Evolutionary conservation across 805 yeast genomes (phyloP).

Genomic region (Torulaspora gathmanii): DNA sequence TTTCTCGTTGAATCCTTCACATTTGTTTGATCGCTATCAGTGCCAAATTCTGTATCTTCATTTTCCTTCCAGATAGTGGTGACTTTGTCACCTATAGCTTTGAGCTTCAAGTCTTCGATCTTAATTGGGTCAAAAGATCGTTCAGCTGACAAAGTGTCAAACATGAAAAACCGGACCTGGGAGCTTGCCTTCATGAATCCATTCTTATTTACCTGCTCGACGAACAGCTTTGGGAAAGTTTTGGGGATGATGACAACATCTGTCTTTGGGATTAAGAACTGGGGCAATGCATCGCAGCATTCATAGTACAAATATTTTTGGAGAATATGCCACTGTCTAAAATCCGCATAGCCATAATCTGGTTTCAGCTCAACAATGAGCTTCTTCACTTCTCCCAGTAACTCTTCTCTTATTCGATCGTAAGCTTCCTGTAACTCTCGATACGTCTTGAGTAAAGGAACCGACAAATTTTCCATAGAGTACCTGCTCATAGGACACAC

Average conservation of each 20-base stretch:
- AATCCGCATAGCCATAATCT: constrained; percentile 5
- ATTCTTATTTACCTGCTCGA: constrained; percentile 8
- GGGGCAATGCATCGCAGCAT: constrained; percentile 7
- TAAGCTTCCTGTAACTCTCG: constrained; percentile 6
- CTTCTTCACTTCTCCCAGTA: constrained; percentile 10
- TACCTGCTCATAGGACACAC: constrained; percentile 4
- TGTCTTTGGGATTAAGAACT: constrained; percentile 15
- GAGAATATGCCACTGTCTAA: constrained; percentile 15
- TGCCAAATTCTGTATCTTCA: constrained; percentile 9
- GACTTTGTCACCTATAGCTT: constrained; percentile 8
- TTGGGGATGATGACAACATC: constrained; percentile 23
- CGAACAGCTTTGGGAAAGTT: constrained; percentile 15
- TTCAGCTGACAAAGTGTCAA: constrained; percentile 7
- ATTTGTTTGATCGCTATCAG: neutral
- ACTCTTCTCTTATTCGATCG: constrained; percentile 3
- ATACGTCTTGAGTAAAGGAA: constrained; percentile 5
- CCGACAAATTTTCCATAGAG: neutral
- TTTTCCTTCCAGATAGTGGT: constrained; percentile 20
- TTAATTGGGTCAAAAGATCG: constrained; percentile 5
- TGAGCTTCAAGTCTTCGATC: constrained; percentile 8
- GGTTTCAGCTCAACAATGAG: constrained; percentile 15
- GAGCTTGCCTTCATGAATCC: constrained; percentile 14
- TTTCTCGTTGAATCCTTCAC: neutral
- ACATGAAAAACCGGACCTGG: constrained; percentile 15
- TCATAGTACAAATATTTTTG: constrained; percentile 17